A percentile compares a stretch with the other conserved stretches of the same genome.
Evolutionary conservation across 768 basidiomycete genomes (phyloP).

Genomic region (Macrolepiota dolichaula): DNA sequence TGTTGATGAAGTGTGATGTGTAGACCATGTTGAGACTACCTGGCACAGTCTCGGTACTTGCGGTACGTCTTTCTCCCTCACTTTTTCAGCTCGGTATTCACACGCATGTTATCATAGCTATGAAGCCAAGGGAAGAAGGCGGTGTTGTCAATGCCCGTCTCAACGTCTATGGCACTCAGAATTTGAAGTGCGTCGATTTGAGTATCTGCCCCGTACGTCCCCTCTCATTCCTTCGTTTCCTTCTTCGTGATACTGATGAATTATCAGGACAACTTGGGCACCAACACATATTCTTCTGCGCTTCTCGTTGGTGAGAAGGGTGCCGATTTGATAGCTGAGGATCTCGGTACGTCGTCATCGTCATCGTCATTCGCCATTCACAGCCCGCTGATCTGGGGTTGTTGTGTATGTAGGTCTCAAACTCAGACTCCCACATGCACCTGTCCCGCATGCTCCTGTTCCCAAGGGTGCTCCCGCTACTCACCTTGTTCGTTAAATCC

Average conservation of each 20-base stretch:
- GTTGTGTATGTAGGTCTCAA: slow-evolving; percentile 47
- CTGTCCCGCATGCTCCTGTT: slow-evolving; percentile 65
- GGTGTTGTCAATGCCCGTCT: slow-evolving; percentile 64
- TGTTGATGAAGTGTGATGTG: slow-evolving; percentile 30
- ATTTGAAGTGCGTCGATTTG: slow-evolving; percentile 66
- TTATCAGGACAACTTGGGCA: slow-evolving; percentile 63
- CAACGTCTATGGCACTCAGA: slow-evolving; percentile 62
- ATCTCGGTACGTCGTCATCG: slow-evolving; percentile 43
- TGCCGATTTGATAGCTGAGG: slow-evolving; percentile 56
- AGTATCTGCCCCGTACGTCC: slow-evolving; percentile 64
- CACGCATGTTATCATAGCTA: slow-evolving; percentile 33
- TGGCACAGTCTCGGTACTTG: slow-evolving; percentile 70
- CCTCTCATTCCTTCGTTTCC: background rate
- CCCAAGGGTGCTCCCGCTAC: slow-evolving; percentile 50
- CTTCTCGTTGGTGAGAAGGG: slow-evolving; percentile 70
- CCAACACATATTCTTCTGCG: slow-evolving; percentile 72
- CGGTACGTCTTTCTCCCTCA: slow-evolving; percentile 25
- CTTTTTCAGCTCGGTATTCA: background rate
- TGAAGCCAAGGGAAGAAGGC: slow-evolving; percentile 65
- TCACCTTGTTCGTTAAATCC: slow-evolving; percentile 42
- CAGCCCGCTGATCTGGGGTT: background rate
- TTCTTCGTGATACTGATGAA: background rate
- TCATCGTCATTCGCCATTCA: background rate
- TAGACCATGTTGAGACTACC: slow-evolving; percentile 72
- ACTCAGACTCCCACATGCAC: slow-evolving; percentile 59